A percentile compares a stretch with the other conserved stretches of the same genome.
Evolutionary conservation across 2,329 filamentous ascomycete genomes (phyloP).

Genomic region (Tolypocladium pustulatum): DNA sequence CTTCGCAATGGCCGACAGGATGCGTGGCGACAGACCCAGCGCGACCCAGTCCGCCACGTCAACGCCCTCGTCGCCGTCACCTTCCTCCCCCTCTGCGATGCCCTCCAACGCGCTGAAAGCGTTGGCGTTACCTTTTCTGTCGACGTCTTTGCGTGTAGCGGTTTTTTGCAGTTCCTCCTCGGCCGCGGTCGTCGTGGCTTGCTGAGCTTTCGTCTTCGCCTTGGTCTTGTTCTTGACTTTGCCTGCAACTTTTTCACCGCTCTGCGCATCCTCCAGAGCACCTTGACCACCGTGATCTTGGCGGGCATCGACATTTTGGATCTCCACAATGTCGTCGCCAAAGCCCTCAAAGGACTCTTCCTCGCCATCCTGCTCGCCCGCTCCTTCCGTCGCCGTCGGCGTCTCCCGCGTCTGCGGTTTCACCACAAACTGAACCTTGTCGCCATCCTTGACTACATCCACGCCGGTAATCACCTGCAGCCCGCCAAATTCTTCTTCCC

Average conservation of each 20-base stretch:
- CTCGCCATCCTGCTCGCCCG: constrained; percentile 18
- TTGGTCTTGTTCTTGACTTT: constrained; percentile 11
- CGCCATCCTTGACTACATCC: constrained; percentile 62
- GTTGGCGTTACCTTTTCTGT: constrained; percentile 25
- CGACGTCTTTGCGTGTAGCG: constrained; percentile 23
- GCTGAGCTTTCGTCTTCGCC: constrained; percentile 19
- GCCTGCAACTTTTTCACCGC: constrained; percentile 17
- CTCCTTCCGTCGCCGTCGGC: constrained; percentile 7
- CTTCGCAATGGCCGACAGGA: constrained; percentile 64
- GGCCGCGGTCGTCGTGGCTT: constrained; percentile 19
- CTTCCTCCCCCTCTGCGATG: constrained; percentile 37
- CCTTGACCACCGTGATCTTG: constrained; percentile 19
- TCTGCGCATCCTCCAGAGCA: constrained; percentile 17
- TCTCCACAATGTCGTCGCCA: constrained; percentile 33
- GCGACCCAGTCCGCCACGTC: constrained; percentile 70
- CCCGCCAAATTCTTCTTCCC: constrained; percentile 88
- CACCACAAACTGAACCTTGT: constrained; percentile 46
- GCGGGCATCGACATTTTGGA: constrained; percentile 19
- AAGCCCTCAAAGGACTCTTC: constrained; percentile 57
- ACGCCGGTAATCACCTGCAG: constrained; percentile 89
- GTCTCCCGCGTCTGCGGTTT: constrained; percentile 10
- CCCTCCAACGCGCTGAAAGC: constrained; percentile 44
- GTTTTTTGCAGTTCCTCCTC: constrained; percentile 22
- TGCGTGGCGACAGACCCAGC: constrained; percentile 60
- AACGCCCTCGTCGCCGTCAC: constrained; percentile 46